Conservation (phyloP, 2,329 filamentous ascomycete genomes). For the Acrocalymma vagum region DNA sequence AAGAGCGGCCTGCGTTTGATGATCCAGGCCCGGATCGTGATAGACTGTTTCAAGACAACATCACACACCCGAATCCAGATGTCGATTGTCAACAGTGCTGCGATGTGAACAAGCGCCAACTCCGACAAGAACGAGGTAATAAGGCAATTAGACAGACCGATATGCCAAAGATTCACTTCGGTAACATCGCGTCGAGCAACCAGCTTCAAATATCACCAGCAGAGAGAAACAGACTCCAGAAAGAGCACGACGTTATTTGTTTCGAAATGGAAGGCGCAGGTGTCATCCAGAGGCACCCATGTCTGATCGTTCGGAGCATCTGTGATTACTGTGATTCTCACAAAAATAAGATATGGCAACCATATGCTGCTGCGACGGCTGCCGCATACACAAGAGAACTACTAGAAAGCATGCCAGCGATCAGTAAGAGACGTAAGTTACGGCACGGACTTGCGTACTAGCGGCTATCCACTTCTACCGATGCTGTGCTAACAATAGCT, state of each 20-base stretch:
- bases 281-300: constrained; percentile 19
- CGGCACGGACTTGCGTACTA: too few relatives aligned
- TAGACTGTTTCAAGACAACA: constrained; percentile 16
- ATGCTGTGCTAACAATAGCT: too few relatives aligned
- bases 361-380: constrained; percentile 1
- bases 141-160: constrained; percentile 13
- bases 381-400: constrained; percentile 1
- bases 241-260: constrained; percentile 22
- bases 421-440: too few relatives aligned
- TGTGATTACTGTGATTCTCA: constrained; percentile 31
- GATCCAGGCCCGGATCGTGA: constrained; percentile 14
- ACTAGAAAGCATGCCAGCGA: constrained; percentile 5
- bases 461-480: too few relatives aligned
- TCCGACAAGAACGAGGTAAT: constrained; percentile 13
- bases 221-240: constrained; percentile 16
- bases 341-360: constrained; percentile 2
- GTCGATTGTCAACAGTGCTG: constrained; percentile 16
- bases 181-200: constrained; percentile 28
- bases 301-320: constrained; percentile 26
- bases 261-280: constrained; percentile 33
- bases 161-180: constrained; percentile 22
- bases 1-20: constrained; percentile 9
- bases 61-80: constrained; percentile 10
- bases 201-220: constrained; percentile 22
- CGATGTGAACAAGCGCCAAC: constrained; percentile 6